Base-by-base conservation (phyloP, 2,329 filamentous ascomycete species). In the Diplodia scrobiculata region DNA sequence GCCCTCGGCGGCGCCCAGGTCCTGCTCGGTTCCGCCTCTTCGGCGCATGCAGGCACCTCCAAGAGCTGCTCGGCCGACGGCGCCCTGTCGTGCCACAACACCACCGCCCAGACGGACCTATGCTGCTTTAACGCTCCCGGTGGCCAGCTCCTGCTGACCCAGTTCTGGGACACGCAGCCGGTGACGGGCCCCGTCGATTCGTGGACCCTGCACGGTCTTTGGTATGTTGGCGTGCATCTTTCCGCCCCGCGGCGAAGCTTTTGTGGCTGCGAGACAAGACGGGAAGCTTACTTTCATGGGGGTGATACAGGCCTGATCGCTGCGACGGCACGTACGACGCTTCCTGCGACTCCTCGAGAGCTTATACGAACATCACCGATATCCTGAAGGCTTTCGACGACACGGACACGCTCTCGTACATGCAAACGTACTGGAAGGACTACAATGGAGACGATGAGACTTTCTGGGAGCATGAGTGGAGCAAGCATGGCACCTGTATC, bases 91-190 rank as follows among this genome's bases (percentile, higher is more conserved):
- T 91, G 89, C 73, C 84, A 87, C 66, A 88, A 88, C 72, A 84
- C 83, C 5, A 86, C 86, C 2, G 77, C 78, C 7, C 83, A 85
- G n/a, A 75, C 82, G 60, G 82, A 92, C 72, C 84, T 87, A 6
- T 92, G 90, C 79, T 92, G 90, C 78, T 90, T 91, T 79, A 90
- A 90, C 72, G 82, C 85, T 25, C 89, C 89, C 0, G 87, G 89
- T 3, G 90, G 90, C 7, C 85, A 90, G 68, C 78, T 92, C 52
- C 82, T 92, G 4, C 85, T 87, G 75, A 92, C 90, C 1, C 90
- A 92, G 51, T 92, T 92, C 78, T 92, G 90, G 90, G 89, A 92
- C 72, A 84, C 86, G 0, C 74, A 84, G 67, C 89, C 89, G 1
- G 79, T 83, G 1, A 84, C 86, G 3, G 89, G 90, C 21, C 55